Conservation (phyloP, 2,329 filamentous ascomycete species). For the Botrytis cinerea region DNA sequence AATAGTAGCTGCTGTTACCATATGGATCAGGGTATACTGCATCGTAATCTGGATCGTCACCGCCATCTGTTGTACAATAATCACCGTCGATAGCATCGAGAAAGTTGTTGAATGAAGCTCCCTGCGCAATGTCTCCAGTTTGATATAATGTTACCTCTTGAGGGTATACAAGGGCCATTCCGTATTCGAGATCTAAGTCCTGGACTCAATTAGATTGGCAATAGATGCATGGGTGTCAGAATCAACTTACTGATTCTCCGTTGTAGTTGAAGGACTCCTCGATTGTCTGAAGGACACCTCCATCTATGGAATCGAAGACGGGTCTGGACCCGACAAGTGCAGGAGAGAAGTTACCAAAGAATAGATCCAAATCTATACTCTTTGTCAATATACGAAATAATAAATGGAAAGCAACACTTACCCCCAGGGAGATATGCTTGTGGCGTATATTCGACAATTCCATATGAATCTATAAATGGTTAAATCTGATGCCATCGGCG, state of each 20-base stretch:
- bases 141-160: slow-evolving; percentile 47
- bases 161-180: slow-evolving; percentile 54
- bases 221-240: neutral
- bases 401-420: neutral
- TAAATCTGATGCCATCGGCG: neutral
- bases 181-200: slow-evolving; percentile 56
- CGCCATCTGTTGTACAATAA: slow-evolving; percentile 44
- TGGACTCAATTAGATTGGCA: slow-evolving; percentile 9
- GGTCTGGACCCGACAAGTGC: slow-evolving; percentile 50
- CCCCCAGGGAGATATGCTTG: slow-evolving; percentile 53
- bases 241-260: slow-evolving; percentile 47
- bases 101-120: slow-evolving; percentile 30
- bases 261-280: slow-evolving; percentile 44
- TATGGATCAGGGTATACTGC: slow-evolving; percentile 40
- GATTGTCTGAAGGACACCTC: slow-evolving; percentile 47
- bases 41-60: slow-evolving; percentile 44
- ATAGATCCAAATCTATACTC: slow-evolving; percentile 47
- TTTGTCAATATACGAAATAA: neutral
- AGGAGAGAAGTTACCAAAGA: slow-evolving; percentile 49
- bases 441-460: slow-evolving; percentile 51
- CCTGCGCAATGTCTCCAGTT: slow-evolving; percentile 41
- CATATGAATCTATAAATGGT: slow-evolving; percentile 46
- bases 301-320: slow-evolving; percentile 50
- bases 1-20: slow-evolving; percentile 34
- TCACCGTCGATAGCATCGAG: slow-evolving; percentile 47